Evolutionary conservation across 306 rosid species (phyloP).

Genomic region (Geum urbanum): DNA sequence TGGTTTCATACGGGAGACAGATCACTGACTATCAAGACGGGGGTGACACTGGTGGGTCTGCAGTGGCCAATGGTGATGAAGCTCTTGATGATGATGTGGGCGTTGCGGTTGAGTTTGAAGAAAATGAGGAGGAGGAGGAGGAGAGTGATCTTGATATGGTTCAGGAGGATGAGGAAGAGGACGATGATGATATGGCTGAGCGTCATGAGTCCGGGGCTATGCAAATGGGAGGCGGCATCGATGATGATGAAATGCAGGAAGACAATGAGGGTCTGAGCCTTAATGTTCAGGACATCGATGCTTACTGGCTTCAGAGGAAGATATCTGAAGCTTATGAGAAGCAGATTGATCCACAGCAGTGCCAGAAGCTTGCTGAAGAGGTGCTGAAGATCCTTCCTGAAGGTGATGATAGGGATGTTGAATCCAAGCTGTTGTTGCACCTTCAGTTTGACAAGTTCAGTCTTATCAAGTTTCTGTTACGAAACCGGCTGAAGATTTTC

Average conservation of each 20-base stretch:
- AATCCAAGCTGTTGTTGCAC: constrained; percentile 60
- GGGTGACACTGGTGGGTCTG: constrained; percentile 40
- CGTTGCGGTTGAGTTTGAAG: constrained; percentile 93
- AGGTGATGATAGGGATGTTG: constrained; percentile 82
- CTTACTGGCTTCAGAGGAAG: constrained; percentile 98
- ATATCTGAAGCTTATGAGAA: constrained; percentile 88
- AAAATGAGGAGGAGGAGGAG: constrained; percentile 87
- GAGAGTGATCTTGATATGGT: constrained; percentile 95
- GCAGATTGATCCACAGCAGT: constrained; percentile 89
- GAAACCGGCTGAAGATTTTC: constrained; percentile 77
- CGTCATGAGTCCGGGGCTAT: constrained; percentile 56
- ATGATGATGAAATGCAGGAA: constrained; percentile 77
- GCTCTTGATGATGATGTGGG: constrained; percentile 85
- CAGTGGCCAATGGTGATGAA: constrained; percentile 49
- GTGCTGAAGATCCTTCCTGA: constrained; percentile 84
- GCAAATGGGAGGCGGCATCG: constrained; percentile 94
- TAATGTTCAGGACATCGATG: constrained; percentile 92
- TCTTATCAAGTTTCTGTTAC: constrained; percentile 67
- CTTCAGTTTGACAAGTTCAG: constrained; percentile 77
- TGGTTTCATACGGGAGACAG: constrained; percentile 69
- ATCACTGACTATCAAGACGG: constrained; percentile 84
- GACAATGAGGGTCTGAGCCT: constrained; percentile 77
- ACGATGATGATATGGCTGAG: constrained; percentile 58
- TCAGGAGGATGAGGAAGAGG: constrained; percentile 66
- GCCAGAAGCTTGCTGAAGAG: constrained; percentile 93